Percentiles rank a stretch among this genome's conserved stretches.
Conservation (phyloP, 148 eudicot species). For the Amaranthus hypochondriacus region DNA sequence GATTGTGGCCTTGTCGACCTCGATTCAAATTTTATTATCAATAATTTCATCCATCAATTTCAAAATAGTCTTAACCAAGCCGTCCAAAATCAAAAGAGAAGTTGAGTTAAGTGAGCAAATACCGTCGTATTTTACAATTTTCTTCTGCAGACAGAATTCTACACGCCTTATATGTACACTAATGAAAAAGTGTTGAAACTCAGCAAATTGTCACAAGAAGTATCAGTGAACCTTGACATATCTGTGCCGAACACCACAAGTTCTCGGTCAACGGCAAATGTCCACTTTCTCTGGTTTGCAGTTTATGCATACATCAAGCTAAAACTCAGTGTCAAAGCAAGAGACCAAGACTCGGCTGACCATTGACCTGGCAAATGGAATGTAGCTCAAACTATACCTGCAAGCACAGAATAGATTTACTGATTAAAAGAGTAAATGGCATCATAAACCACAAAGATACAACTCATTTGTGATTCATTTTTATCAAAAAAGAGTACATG, state of each 20-base stretch:
- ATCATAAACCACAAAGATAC: neutral
- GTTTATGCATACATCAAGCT: slow-evolving; percentile 4
- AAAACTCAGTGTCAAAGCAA: slow-evolving; percentile 94
- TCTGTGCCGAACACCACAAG: neutral
- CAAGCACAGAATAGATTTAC: slow-evolving; percentile 12
- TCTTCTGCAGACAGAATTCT: neutral
- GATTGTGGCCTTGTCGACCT: too few relatives aligned
- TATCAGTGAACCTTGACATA: neutral
- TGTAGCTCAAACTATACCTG: slow-evolving; percentile 97
- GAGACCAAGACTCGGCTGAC: slow-evolving; percentile 63
- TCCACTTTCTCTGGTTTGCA: neutral
- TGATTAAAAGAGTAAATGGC: too few relatives aligned
- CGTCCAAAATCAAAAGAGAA: neutral
- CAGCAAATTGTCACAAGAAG: neutral
- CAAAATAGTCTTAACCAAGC: neutral
- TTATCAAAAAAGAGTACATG: neutral
- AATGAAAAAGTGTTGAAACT: neutral
- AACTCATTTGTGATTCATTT: neutral
- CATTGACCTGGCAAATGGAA: slow-evolving; percentile 89
- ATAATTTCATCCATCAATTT: too few relatives aligned
- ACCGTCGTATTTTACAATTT: neutral
- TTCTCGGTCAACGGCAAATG: neutral
- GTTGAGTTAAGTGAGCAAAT: neutral
- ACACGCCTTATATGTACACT: slow-evolving; percentile 23
- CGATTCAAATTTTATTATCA: too few relatives aligned